A percentile compares a stretch with the other conserved stretches of the same genome.
These are phyloP conservation scores for Lachancea dasiensis DNA, from an alignment of 805 yeast species.

Conservation along the genomic window DNA sequence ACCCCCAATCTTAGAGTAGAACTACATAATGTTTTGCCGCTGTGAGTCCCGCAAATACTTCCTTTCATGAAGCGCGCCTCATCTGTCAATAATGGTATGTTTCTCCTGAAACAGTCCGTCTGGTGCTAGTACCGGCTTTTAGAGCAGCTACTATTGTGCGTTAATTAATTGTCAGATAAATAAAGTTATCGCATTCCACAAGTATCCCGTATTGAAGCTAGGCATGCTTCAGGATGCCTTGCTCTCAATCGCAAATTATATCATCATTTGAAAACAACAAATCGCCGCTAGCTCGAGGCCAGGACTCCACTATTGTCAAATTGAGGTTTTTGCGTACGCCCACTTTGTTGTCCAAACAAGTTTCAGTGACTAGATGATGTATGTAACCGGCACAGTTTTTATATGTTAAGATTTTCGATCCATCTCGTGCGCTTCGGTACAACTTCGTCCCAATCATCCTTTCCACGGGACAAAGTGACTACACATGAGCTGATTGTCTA, in stretches of 20 bases:
- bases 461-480: too few species aligned
- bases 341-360: too few species aligned
- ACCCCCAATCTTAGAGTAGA: too few species aligned
- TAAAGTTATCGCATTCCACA: conserved; percentile 35
- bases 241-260: conserved; percentile 51
- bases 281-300: background rate
- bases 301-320: conserved; percentile 5
- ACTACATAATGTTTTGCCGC: too few species aligned
- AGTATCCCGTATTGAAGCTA: conserved; percentile 37
- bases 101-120: conserved; percentile 13
- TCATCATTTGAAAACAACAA: conserved; percentile 35
- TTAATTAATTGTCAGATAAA: conserved; percentile 19
- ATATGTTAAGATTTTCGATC: too few species aligned
- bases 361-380: too few species aligned
- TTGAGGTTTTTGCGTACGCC: too few species aligned
- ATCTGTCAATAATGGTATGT: conserved; percentile 12
- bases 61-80: too few species aligned
- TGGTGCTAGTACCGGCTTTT: background rate
- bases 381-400: too few species aligned
- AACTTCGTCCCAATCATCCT: background rate
- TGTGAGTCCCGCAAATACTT: too few species aligned
- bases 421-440: background rate
- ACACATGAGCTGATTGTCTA: background rate
- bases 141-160: background rate
- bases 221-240: conserved; percentile 41